Conservation (phyloP, 352 stramenopile species). For the Phytopythium chamaehyphon region DNA sequence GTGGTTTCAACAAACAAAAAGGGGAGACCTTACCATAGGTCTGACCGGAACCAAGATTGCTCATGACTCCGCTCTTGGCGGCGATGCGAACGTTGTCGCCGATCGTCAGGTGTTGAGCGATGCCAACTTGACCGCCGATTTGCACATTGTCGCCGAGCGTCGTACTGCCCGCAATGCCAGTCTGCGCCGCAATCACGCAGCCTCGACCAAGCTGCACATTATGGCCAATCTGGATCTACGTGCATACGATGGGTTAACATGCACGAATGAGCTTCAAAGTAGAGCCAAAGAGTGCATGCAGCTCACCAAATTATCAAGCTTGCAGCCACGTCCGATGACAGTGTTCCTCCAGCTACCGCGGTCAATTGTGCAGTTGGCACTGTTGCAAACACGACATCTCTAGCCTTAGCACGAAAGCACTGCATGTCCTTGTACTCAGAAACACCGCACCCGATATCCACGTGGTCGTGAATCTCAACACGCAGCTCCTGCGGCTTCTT, state of each 20-base stretch:
- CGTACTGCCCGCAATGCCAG: slow-evolving; percentile 79
- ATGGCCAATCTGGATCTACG: slow-evolving; percentile 82
- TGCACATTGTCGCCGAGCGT: slow-evolving; percentile 71
- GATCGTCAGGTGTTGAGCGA: slow-evolving; percentile 76
- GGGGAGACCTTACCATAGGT: slow-evolving; percentile 43
- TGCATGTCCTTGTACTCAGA: neutral
- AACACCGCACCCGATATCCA: slow-evolving; percentile 69
- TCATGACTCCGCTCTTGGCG: slow-evolving; percentile 84
- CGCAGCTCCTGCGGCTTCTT: slow-evolving; percentile 82
- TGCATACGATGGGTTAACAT: too few species aligned
- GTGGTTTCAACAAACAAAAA: too few species aligned
- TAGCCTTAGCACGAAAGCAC: neutral
- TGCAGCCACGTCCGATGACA: slow-evolving; percentile 60
- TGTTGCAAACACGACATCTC: slow-evolving; percentile 7
- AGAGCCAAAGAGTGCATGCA: neutral
- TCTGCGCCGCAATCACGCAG: slow-evolving; percentile 78
- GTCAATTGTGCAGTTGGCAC: slow-evolving; percentile 77
- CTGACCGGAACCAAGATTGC: slow-evolving; percentile 41
- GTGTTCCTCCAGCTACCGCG: slow-evolving; percentile 85
- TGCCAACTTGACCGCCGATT: slow-evolving; percentile 79
- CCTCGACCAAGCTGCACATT: slow-evolving; percentile 73
- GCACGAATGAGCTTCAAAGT: too few species aligned
- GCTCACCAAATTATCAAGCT: slow-evolving; percentile 78
- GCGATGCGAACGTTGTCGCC: slow-evolving; percentile 83
- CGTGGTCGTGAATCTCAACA: slow-evolving; percentile 75